Conservation (phyloP, 495 filamentous ascomycete genomes). For the Hypomontagnella submonticulosa region DNA sequence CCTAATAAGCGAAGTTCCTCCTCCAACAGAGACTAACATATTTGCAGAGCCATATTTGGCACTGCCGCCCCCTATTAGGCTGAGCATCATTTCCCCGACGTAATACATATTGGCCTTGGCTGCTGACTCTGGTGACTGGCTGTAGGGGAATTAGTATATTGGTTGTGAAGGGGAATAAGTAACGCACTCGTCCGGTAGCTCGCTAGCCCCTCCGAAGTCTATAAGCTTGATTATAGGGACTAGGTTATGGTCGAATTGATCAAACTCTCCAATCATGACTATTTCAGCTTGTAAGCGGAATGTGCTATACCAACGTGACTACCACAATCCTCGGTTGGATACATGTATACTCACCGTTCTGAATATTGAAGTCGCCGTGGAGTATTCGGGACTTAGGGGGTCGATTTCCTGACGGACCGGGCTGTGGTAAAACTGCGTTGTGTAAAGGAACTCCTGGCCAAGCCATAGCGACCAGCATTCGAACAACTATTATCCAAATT, state of each 20-base stretch:
- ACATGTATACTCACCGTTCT: constrained; percentile 28
- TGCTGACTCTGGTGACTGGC: background rate
- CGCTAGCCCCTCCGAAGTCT: constrained; percentile 35
- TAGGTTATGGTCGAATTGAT: constrained; percentile 17
- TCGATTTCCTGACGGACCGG: constrained; percentile 1
- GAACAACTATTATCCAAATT: constrained; percentile 17
- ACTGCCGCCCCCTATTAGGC: constrained; percentile 35
- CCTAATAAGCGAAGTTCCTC: constrained; percentile 12
- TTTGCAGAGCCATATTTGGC: background rate
- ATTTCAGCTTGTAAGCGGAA: background rate
- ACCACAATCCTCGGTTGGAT: background rate
- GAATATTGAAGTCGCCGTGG: constrained; percentile 37
- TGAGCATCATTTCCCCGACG: constrained; percentile 27
- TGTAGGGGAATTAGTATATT: constrained; percentile 1
- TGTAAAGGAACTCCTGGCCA: constrained; percentile 26
- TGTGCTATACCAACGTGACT: background rate
- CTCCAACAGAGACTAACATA: constrained; percentile 26
- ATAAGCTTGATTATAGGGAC: constrained; percentile 35
- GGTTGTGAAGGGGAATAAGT: too few species aligned
- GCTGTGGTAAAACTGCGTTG: constrained; percentile 17
- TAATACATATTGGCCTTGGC: constrained; percentile 21
- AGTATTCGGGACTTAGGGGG: constrained; percentile 21
- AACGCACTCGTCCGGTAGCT: constrained; percentile 12
- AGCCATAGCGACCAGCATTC: constrained; percentile 38
- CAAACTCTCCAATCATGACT: constrained; percentile 41